These are phyloP conservation scores for Mycocentrospora acerina DNA, from an alignment of 2,329 filamentous ascomycete genomes.

Conservation along the genomic window DNA sequence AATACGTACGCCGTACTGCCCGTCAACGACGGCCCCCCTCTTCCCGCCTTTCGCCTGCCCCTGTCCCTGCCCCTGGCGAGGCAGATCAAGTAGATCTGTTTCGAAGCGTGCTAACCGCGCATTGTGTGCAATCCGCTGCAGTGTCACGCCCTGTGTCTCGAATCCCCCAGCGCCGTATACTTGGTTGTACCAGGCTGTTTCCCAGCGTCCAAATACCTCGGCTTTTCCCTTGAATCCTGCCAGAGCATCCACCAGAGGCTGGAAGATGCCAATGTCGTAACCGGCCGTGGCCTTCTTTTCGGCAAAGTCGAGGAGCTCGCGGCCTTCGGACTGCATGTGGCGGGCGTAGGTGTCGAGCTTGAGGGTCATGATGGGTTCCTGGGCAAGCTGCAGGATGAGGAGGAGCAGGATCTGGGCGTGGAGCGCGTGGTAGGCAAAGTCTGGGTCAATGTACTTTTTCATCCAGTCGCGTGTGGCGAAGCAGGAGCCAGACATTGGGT, in stretches of 20 bases:
- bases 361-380: constrained; percentile 79
- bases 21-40: background rate
- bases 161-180: constrained; percentile 73
- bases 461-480: constrained; percentile 93
- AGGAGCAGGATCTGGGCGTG: constrained; percentile 79
- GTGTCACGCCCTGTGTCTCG: constrained; percentile 69
- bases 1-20: constrained; percentile 63
- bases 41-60: no score
- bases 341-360: constrained; percentile 74
- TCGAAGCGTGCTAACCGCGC: constrained; percentile 79
- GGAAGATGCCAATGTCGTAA: constrained; percentile 53
- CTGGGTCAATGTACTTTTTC: constrained; percentile 74
- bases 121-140: constrained; percentile 75
- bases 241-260: constrained; percentile 64
- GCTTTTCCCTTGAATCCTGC: constrained; percentile 61
- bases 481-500: constrained; percentile 75
- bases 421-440: constrained; percentile 76
- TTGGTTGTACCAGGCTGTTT: constrained; percentile 71
- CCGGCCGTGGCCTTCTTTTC: constrained; percentile 49
- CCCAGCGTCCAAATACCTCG: constrained; percentile 72
- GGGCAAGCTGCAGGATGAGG: constrained; percentile 80
- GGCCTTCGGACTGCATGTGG: constrained; percentile 64
- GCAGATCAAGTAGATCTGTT: constrained; percentile 75
- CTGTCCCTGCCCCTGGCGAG: constrained; percentile 31
- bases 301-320: constrained; percentile 66